Base-by-base conservation (phyloP, 805 yeast genomes). In the Ogataea corticis region DNA sequence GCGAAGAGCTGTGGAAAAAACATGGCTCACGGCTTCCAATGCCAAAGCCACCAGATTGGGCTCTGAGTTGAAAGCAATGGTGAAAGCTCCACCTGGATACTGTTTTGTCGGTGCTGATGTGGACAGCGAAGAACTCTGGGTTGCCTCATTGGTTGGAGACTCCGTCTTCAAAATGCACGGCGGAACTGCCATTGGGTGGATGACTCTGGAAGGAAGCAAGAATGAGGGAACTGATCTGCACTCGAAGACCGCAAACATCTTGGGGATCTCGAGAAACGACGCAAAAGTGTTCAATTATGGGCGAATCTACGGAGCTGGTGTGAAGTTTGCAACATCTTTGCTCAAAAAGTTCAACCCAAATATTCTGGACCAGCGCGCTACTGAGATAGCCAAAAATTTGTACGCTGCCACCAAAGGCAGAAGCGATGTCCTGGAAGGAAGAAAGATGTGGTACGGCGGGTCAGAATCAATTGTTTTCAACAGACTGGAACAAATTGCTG, bases 101-200 rank as follows among this genome's bases (percentile, higher is more conserved):
- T 78, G 79, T 30, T 87, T 94, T 68, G 96, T 94, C 7, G 99
- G 99, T 9, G 99, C 99, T 0, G 99, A 94, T 71, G 99, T 94
- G 7, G 99, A 94, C 65, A 88, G 97, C 31, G 99, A 94, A 61
- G 99, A 94, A 61, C 72, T 94, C 34, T 94, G 99, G 99, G 94
- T 94, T 54, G 99, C 99, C 0, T 86, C 97, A 15, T 69, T 95
- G 18, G 83, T 92, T 27, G 97, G 99, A 3, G 99, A 94, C 62
- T 83, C 98, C 0, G 79, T 84, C 42, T 88, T 92, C 66, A 80
- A 84, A 28, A 70, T 87, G 18, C 99, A 94, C 64, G 99, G 99
- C 5, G 95, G 95, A 12, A 89, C 98, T 0, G 96, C 98, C 0
- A 77, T 95, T 44, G 97, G 98, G 0, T 95, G 99, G 99, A 95